Evolutionary conservation across 2,329 filamentous ascomycete genomes (phyloP), one percentile per base, ranked within the genome.

Genomic region (Biscogniauxia mediterranea): DNA sequence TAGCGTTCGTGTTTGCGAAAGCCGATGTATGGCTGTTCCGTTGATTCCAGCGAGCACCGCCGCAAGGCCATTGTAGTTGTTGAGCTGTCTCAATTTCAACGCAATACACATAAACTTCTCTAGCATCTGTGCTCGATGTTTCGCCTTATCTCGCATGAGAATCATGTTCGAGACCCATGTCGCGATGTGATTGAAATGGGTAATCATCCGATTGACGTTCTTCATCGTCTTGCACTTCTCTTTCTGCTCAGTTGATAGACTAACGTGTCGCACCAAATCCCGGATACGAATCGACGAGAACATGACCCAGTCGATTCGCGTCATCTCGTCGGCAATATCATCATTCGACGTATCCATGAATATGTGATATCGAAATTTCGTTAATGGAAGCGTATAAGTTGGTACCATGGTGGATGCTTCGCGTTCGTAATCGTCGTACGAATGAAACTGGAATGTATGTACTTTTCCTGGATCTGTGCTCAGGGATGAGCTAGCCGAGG

Each of bases 21-120:
- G 84, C 19, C 95, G 89, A 72, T 95, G 90, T 26, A 99, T 89
- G 0, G 93, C 88, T 1, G 91, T 91, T 61, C 91, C 90, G 73
- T 96, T 96, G 71, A 99, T 90, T 8, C 94, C 95, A 6, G 95
- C 94, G 61, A 99, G 85, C 42, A 99, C 87, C 7, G 95, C 94
- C n/a, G 93, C 94, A 1, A 99, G 81, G 0, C 93, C 91, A 74
- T 98, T 98, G 81, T 98, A 99, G 76, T 99, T 98, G 80, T 98
- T 97, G 64, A 97, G 79, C 71, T 93, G 89, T 49, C 95, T 90
- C 55, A 99, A 81, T 78, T 93, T 94, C 70, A 89, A 73, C 42
- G 94, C 93, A 68, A 99, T 88, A 56, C 85, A 86, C 92, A 98
- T 98, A 74, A 97, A 97, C 74, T 97, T 97, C 74, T 97, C 94